These are phyloP conservation scores for Alternaria panax DNA, from an alignment of 2,329 filamentous ascomycete genomes.

Conservation along the genomic window DNA sequence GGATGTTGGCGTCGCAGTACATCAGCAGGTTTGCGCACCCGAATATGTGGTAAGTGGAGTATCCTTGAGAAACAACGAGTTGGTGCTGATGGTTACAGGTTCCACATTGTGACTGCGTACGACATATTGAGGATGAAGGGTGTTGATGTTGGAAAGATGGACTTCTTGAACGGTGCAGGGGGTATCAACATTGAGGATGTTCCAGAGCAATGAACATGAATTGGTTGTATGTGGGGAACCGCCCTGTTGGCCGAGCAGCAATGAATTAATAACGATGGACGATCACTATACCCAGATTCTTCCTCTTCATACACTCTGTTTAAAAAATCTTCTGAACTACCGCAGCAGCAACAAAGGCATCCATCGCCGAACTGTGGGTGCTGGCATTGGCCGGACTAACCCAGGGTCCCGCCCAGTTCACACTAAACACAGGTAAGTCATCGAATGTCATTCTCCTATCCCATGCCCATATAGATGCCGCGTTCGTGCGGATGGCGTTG, in stretches of 20 bases:
- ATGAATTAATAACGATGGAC: background rate
- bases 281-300: background rate
- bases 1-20: constrained; percentile 57
- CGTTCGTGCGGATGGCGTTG: constrained; percentile 66
- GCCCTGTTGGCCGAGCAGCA: background rate
- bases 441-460: constrained; percentile 58
- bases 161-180: constrained; percentile 56
- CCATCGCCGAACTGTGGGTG: constrained; percentile 71
- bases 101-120: constrained; percentile 68
- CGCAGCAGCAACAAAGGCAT: constrained; percentile 64
- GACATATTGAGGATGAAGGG: constrained; percentile 67
- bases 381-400: constrained; percentile 59
- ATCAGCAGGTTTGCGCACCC: constrained; percentile 60
- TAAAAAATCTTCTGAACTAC: rapidly evolving
- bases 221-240: background rate
- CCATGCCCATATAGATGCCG: constrained; percentile 70
- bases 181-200: background rate
- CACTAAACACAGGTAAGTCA: constrained; percentile 55
- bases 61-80: background rate
- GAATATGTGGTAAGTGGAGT: constrained; percentile 59
- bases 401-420: constrained; percentile 71
- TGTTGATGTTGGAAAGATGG: constrained; percentile 66
- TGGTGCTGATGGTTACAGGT: constrained; percentile 46
- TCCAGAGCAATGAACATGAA: background rate
- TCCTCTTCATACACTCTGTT: background rate